Conservation (phyloP, 139 green algal species). For the Tetradesmus lagerheimii region DNA sequence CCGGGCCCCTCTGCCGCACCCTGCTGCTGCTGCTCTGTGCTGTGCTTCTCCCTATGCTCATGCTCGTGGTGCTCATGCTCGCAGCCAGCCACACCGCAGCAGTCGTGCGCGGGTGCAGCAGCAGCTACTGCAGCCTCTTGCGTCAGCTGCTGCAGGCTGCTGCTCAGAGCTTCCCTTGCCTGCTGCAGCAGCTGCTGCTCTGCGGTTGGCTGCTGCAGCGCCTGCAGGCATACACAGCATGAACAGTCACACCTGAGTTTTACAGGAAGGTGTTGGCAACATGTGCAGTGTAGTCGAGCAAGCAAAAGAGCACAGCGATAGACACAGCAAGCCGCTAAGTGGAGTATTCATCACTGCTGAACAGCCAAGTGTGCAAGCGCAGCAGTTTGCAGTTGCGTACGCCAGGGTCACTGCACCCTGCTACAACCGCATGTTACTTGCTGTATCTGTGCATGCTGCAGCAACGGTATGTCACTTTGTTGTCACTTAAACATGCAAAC, state of each 20-base stretch:
- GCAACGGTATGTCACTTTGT: too few species aligned
- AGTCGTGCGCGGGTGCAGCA: not conserved
- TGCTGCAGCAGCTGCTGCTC: not conserved
- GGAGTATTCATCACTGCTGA: too few species aligned
- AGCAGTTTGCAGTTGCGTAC: too few species aligned
- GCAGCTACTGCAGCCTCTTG: not conserved
- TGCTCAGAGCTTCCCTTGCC: not conserved
- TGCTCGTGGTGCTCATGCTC: not conserved
- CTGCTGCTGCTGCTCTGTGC: conserved; percentile 15
- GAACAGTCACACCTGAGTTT: not conserved
- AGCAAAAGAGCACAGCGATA: too few species aligned
- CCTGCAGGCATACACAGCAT: not conserved
- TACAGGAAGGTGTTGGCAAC: not conserved
- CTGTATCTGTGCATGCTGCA: too few species aligned
- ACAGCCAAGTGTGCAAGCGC: too few species aligned
- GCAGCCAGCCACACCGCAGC: conserved; percentile 8
- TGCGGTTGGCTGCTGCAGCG: not conserved
- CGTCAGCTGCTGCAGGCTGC: not conserved
- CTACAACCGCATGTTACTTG: too few species aligned
- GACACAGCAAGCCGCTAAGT: too few species aligned
- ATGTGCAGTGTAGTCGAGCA: too few species aligned
- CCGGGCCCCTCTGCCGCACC: not conserved
- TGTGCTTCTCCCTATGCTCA: not conserved
- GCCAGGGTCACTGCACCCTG: too few species aligned
- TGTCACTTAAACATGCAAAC: too few species aligned